Percentiles rank a stretch among this genome's conserved stretches.
These are phyloP conservation scores for Poterioochromonas sp. DNA, from an alignment of 352 stramenopile genomes.

Conservation along the genomic window DNA sequence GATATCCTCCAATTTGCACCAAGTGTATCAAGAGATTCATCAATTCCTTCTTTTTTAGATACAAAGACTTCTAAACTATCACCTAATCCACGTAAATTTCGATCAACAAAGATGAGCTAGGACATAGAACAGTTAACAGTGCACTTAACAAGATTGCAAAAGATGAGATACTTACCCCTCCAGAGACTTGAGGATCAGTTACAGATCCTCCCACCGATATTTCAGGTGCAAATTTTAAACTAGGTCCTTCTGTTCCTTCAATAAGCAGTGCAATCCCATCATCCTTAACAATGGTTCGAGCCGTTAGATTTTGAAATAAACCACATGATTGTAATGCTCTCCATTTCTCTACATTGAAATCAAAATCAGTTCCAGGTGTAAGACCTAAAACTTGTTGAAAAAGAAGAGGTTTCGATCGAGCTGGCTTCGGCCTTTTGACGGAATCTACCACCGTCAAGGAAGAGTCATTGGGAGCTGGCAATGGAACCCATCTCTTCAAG, in stretches of 20 bases:
- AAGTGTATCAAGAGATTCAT: neutral
- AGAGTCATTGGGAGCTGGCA: too few relatives aligned
- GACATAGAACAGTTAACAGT: neutral
- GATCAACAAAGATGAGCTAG: neutral
- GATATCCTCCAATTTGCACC: neutral
- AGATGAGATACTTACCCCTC: neutral
- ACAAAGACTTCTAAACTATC: neutral
- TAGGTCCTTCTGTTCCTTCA: neutral
- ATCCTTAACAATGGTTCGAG: neutral
- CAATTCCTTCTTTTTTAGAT: neutral
- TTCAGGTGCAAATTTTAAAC: neutral
- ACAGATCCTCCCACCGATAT: neutral
- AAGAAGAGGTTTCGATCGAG: too few relatives aligned
- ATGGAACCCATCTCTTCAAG: too few relatives aligned
- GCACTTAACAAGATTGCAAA: neutral
- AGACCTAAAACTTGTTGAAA: conserved; percentile 11
- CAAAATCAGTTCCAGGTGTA: neutral
- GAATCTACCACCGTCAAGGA: too few relatives aligned
- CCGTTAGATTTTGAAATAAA: neutral
- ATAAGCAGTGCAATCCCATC: neutral
- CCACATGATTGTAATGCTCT: neutral
- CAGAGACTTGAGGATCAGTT: neutral
- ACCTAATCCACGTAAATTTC: neutral
- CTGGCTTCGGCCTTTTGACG: too few relatives aligned
- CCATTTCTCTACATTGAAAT: neutral